Evolutionary conservation across 108 stramenopile genomes (phyloP).

Genomic region (Seminavis robusta): DNA sequence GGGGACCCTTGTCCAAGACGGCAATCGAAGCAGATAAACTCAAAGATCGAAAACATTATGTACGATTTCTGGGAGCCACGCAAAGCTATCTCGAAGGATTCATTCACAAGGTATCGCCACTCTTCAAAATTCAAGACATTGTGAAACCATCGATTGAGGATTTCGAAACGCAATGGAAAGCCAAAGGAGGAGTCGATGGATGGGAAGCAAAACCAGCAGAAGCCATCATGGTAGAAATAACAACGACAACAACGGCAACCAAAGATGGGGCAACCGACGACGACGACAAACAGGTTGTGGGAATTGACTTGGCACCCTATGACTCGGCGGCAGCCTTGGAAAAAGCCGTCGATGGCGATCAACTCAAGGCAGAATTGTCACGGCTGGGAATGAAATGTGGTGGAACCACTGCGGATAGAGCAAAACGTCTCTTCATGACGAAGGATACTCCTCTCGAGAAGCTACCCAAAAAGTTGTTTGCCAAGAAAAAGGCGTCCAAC

Average conservation of each 20-base stretch:
- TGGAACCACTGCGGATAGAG: conserved; percentile 85
- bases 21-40: conserved; percentile 59
- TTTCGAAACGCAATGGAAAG: conserved; percentile 55
- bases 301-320: conserved; percentile 60
- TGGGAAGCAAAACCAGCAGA: conserved; percentile 68
- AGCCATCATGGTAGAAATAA: conserved; percentile 39
- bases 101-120: conserved; percentile 60
- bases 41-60: conserved; percentile 71
- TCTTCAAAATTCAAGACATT: conserved; percentile 50
- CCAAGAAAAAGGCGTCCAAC: conserved; percentile 35
- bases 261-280: conserved; percentile 3
- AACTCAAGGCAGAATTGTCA: conserved; percentile 82
- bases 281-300: background rate
- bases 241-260: background rate
- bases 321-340: conserved; percentile 52
- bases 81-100: conserved; percentile 65
- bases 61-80: conserved; percentile 54
- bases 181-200: conserved; percentile 54
- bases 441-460: conserved; percentile 85
- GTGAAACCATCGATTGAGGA: conserved; percentile 37
- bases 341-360: conserved; percentile 72
- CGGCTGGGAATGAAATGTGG: conserved; percentile 95
- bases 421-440: conserved; percentile 84
- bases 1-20: conserved; percentile 26
- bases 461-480: conserved; percentile 77